Percentiles rank a stretch among this genome's conserved stretches.
Evolutionary conservation across 495 filamentous ascomycete species (phyloP).

Genomic region (Letharia columbiana): DNA sequence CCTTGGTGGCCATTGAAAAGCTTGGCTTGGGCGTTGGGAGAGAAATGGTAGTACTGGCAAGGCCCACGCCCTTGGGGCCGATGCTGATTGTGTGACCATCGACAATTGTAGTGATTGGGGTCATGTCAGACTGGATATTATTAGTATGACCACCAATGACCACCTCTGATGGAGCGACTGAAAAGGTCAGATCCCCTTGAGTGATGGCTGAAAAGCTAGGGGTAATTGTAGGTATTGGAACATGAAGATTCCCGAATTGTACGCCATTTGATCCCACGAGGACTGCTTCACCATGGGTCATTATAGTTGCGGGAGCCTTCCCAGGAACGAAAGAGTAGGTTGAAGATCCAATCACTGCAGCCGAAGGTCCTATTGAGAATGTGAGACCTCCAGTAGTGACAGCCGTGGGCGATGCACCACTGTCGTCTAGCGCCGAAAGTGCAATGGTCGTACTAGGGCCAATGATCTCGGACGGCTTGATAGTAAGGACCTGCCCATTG

Average conservation of each 20-base stretch:
- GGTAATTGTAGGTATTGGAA: conserved; percentile 4
- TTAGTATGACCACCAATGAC: conserved; percentile 41
- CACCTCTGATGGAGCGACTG: conserved; percentile 33
- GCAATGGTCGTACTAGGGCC: conserved; percentile 23
- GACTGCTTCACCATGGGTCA: conserved; percentile 37
- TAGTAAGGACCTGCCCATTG: conserved; percentile 20
- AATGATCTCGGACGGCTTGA: conserved; percentile 21
- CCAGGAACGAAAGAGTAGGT: conserved; percentile 35
- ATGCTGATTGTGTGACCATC: conserved; percentile 41
- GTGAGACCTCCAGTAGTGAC: conserved; percentile 32
- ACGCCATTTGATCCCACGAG: conserved; percentile 38
- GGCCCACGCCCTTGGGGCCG: conserved; percentile 35
- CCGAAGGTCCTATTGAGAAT: conserved; percentile 33
- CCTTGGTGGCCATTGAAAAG: conserved; percentile 31
- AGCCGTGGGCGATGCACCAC: conserved; percentile 29
- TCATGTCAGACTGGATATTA: conserved; percentile 30
- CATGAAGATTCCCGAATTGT: conserved; percentile 29
- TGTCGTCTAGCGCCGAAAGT: conserved; percentile 12
- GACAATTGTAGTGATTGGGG: conserved; percentile 33
- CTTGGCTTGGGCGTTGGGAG: conserved; percentile 13
- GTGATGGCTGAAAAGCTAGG: conserved; percentile 20
- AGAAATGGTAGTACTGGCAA: conserved; percentile 33
- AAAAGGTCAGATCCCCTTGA: conserved; percentile 33
- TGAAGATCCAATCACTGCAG: conserved; percentile 39
- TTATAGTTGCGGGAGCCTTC: conserved; percentile 30